These are phyloP conservation scores for Kodamaea jinghongensis DNA, from an alignment of 805 yeast genomes.

Conservation along the genomic window DNA sequence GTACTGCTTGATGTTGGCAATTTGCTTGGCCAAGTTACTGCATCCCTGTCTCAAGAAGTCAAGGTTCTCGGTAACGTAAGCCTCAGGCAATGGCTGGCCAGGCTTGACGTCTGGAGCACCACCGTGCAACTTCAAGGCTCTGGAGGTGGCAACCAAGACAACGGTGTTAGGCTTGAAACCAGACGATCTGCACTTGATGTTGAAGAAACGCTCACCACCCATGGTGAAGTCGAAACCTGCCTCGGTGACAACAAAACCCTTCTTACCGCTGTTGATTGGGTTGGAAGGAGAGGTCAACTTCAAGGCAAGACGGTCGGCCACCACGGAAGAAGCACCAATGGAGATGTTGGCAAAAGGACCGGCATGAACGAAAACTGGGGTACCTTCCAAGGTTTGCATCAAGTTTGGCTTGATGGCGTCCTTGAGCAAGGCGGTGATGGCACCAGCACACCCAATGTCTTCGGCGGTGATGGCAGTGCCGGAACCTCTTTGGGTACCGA, in stretches of 20 bases:
- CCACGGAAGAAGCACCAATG: conserved; percentile 92
- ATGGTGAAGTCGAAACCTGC: conserved; percentile 98
- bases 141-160: conserved; percentile 91
- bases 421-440: conserved; percentile 88
- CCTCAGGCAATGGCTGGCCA: conserved; percentile 81
- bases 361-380: conserved; percentile 96
- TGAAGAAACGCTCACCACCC: conserved; percentile 98
- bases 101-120: conserved; percentile 98
- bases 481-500: conserved; percentile 65
- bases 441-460: conserved; percentile 95
- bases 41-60: conserved; percentile 78
- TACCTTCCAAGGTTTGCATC: conserved; percentile 97
- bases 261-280: conserved; percentile 43
- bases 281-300: conserved; percentile 65
- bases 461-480: conserved; percentile 91
- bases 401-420: conserved; percentile 95
- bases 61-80: conserved; percentile 75
- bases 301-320: conserved; percentile 90
- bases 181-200: conserved; percentile 91
- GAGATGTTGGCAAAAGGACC: conserved; percentile 98
- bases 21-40: conserved; percentile 87
- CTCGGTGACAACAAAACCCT: conserved; percentile 92
- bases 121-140: conserved; percentile 96
- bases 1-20: conserved; percentile 75
- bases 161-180: conserved; percentile 87